phyloP scores from a whole-genome alignment of 768 basidiomycete species.

The Podaxis mareebaensis region DNA sequence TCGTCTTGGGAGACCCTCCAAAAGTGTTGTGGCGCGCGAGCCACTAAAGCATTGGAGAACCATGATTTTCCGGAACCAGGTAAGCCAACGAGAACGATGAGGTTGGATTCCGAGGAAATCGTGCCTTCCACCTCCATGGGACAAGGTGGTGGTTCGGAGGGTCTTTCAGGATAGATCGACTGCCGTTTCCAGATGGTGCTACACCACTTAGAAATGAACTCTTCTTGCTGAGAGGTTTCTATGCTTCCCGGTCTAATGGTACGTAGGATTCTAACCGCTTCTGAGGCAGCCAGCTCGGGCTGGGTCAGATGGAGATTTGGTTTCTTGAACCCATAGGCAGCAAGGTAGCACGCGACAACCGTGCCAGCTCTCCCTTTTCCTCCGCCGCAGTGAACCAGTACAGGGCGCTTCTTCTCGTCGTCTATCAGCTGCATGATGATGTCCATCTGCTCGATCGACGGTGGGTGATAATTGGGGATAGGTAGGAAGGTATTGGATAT shows the following conservation, averaged over 20 bases:
- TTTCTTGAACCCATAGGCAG: slow-evolving; percentile 52
- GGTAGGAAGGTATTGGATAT: slow-evolving; percentile 59
- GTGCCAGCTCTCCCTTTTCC: slow-evolving; percentile 66
- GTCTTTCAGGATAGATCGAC: slow-evolving; percentile 48
- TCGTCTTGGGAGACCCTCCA: slow-evolving; percentile 58
- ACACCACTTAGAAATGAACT: slow-evolving; percentile 58
- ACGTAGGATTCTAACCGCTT: slow-evolving; percentile 50
- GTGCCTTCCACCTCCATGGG: slow-evolving; percentile 44
- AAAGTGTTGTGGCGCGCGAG: slow-evolving; percentile 46
- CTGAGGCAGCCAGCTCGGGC: slow-evolving; percentile 47
- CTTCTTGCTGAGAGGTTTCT: slow-evolving; percentile 57
- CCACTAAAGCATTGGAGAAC: slow-evolving; percentile 48
- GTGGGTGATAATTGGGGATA: slow-evolving; percentile 52
- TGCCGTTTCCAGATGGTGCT: slow-evolving; percentile 61
- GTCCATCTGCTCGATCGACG: slow-evolving; percentile 63
- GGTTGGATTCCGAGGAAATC: slow-evolving; percentile 34
- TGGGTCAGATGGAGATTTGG: slow-evolving; percentile 41
- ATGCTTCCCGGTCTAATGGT: slow-evolving; percentile 55
- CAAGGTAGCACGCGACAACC: slow-evolving; percentile 60
- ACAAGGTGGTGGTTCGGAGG: slow-evolving; percentile 51
- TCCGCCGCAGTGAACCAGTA: slow-evolving; percentile 62
- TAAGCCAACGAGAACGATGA: slow-evolving; percentile 59
- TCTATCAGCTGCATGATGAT: slow-evolving; percentile 47
- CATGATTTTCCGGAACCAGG: slow-evolving; percentile 65
- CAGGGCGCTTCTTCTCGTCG: slow-evolving; percentile 45